Evolutionary conservation across 176 grass and related monocot species (phyloP).

Genomic region (Ampelocalamus luodianensis): DNA sequence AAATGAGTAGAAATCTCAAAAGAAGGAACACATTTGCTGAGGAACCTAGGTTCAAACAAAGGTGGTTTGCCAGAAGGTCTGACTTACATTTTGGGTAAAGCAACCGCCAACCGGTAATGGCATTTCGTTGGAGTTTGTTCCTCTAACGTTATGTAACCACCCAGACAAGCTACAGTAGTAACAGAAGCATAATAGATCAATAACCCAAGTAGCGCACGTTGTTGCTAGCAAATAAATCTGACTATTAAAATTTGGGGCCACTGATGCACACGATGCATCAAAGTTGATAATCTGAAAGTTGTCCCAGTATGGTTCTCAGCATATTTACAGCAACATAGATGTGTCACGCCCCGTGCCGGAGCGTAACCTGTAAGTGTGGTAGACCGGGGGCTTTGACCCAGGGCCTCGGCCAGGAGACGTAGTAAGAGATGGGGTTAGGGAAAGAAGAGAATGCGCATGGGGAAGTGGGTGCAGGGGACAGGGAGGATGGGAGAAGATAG

Average conservation of each 20-base stretch:
- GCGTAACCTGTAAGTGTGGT: no score
- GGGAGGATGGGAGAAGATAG: no score
- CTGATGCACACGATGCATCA: neutral
- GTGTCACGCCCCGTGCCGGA: neutral
- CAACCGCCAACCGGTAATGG: neutral
- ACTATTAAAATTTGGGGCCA: neutral
- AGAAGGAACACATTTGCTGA: neutral
- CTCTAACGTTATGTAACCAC: neutral
- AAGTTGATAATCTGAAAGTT: neutral
- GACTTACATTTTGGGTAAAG: neutral
- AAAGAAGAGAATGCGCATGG: no score
- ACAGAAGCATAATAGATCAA: neutral
- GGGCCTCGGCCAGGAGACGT: no score
- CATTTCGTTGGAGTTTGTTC: neutral
- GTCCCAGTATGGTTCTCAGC: neutral
- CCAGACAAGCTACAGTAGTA: neutral
- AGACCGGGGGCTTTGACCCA: no score
- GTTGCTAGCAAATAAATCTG: neutral
- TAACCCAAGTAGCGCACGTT: neutral
- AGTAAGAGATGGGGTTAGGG: no score
- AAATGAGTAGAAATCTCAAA: no score
- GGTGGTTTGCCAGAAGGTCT: neutral
- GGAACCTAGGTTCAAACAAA: neutral
- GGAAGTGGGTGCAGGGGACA: no score
- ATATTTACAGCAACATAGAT: neutral